Base-by-base conservation (phyloP, 129 eudicot genomes). In the Pittosporum tobira region DNA sequence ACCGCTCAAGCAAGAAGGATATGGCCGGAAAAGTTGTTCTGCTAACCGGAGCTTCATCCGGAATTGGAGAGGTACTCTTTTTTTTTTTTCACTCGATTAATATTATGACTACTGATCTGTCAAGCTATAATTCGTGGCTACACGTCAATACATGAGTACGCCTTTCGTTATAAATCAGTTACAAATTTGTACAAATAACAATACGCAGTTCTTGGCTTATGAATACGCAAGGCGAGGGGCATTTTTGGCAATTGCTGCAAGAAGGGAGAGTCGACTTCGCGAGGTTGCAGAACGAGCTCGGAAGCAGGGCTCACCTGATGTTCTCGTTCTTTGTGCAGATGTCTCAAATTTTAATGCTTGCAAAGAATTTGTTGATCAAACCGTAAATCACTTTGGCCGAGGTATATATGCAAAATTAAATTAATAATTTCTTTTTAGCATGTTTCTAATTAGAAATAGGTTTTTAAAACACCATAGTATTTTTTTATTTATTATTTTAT, bases 41-140 rank as follows among this genome's bases (percentile, higher is more conserved):
- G 51, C 68, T 75, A 67, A 75, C 86, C 37, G 82, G 82, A 20
- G 86, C 86, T 48, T 73, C 86, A 2, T 68, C 82, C 1, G 86
- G 80, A 16, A 59, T 74, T 5, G 84, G 84, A 71, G 84, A 79
- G 80, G 80, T 73, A 28, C 4, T 5, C 22, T 15, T 5, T 5
- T 14, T 3, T 13, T 19, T 29, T 50, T 7, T 51, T 4, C 12
- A 15, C 2, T 25, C 4, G 24, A 28, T 5, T 46, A 31, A 5
- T 51, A 11, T 7, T 4, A 20, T 24, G 18, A 54, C 16, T 5
- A 14, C 16, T 59, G 19, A 30, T 22, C 21, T n/a, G n/a, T n/a
- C n/a, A n/a, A n/a, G n/a, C n/a, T n/a, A n/a, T n/a, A n/a, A 12
- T 47, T 22, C 2, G 5, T 23, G 20, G 4, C 24, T 14, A 2